Evolutionary conservation across 2,329 filamentous ascomycete genomes (phyloP), one percentile per base, ranked within the genome.

Genomic region (Fusarium haematococcum): DNA sequence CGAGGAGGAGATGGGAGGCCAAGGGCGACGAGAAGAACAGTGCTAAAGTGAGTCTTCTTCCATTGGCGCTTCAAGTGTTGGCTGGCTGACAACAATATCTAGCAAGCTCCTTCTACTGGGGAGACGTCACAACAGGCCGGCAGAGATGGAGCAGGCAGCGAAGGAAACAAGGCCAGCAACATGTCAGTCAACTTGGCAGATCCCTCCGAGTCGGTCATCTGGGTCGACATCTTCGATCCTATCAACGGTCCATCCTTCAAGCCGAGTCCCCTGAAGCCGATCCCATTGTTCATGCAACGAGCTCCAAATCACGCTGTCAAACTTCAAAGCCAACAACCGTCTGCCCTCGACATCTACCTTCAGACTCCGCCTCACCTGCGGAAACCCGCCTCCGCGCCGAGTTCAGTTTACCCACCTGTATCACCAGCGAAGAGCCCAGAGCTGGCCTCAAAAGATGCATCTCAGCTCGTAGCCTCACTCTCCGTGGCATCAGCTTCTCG

Each of bases 171-270:
- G 13, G n/a, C 60, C 7, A 32, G 27, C 18, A 59, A 76, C 16
- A 27, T 50, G 14, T 20, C 41, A 10, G 35, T 27, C 2, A 71
- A 78, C 16, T 80, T 76, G 56, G 32, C 74, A 13, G 75, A 79
- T 5, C 75, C 78, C 4, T 71, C 78, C 0, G 76, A 80, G 50
- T 81, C 82, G 4, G 80, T 82, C 1, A 84, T 89, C 7, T 90
- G 88, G 78, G 84, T 90, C 8, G 85, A 86, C 37, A 84, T 88
- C 6, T 80, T 81, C 32, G 85, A 90, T 69, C 88, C 89, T 0
- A 69, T 89, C 13, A 83, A 85, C 16, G 79, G 83, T 11, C 80
- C 82, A 5, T 81, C 85, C 3, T 90, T 90, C 75, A 83, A 81
- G 69, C 86, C 87, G 2, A 85, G 83, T 62, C 84, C 82, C 5